Evolutionary conservation across 345 rosid species (phyloP), one percentile per base, ranked within the genome.

Genomic region (Viola odorata): DNA sequence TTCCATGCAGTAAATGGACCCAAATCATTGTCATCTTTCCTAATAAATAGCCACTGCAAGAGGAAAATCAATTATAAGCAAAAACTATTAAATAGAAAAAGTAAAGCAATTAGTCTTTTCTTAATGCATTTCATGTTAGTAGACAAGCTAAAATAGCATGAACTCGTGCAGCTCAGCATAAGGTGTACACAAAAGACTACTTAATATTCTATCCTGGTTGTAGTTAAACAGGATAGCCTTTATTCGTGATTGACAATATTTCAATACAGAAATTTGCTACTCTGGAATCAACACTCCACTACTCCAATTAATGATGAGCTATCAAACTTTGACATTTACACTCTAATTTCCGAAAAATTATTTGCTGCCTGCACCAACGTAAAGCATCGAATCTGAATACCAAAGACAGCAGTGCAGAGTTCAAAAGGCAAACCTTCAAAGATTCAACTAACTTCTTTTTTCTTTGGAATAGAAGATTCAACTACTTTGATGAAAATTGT

Each of bases 1-100:
- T 94, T 94, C 99, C 99, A 94, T 5, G 79, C 76, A n/a, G 88
- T 64, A 63, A 78, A 81, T 13, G 95, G 80, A 56, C 95, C 97
- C 64, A 82, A 69, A 54, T 82, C 88, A 57, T 57, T 79, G 63
- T 79, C 83, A 39, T 78, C 95, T 67, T 80, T 90, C 72, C 73
- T 82, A 36, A 81, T 83, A 67, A 76, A 75, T 48, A 90, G 81
- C 96, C 90, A 82, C 99, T 94, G 82, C 79, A 81, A 81, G 53
- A 66, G 60, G 62, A 74, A 64, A 7, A 57, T 8, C 51, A 76
- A 67, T 3, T 67, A 69, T 3, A 61, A 44, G 23, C 54, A 66
- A 63, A 56, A 45, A 17, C 60, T 57, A 57, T 23, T 23, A 23
- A 23, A 23, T 23, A 2, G 32, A 23, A 23, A 23, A 23, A 23